phyloP scores from a whole-genome alignment of 495 filamentous ascomycete genomes.

The Penicillium argentinense region DNA sequence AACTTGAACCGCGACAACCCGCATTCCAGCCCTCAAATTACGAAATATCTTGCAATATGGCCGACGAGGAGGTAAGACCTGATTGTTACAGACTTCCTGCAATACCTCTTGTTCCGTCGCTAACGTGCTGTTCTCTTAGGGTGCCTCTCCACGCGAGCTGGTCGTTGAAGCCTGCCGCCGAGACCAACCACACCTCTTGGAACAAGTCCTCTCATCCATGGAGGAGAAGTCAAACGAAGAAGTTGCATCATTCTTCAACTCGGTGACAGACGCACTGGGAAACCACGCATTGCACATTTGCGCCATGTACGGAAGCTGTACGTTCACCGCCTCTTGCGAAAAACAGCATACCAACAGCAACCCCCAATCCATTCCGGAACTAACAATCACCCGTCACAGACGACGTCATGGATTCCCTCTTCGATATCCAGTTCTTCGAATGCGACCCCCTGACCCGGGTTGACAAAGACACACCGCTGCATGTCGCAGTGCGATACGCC shows the following conservation, averaged over 20 bases:
- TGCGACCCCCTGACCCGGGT: slow-evolving; percentile 81
- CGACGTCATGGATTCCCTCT: slow-evolving; percentile 86
- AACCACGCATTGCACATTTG: slow-evolving; percentile 89
- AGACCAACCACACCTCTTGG: slow-evolving; percentile 83
- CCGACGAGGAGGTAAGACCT: slow-evolving; percentile 41
- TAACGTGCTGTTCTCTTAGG: slow-evolving; percentile 52
- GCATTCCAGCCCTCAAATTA: not conserved
- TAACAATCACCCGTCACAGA: slow-evolving; percentile 46
- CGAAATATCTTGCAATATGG: slow-evolving; percentile 29
- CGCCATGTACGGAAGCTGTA: slow-evolving; percentile 82
- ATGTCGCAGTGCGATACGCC: slow-evolving; percentile 81
- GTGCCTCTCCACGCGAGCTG: slow-evolving; percentile 79
- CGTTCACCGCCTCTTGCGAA: slow-evolving; percentile 26
- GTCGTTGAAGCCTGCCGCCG: slow-evolving; percentile 92
- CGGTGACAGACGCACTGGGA: slow-evolving; percentile 77
- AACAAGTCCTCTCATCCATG: slow-evolving; percentile 51
- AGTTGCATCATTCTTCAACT: slow-evolving; percentile 76
- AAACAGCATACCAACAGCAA: not conserved
- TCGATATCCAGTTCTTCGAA: slow-evolving; percentile 93
- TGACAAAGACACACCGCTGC: slow-evolving; percentile 88
- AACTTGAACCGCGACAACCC: not conserved
- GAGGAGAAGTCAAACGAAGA: slow-evolving; percentile 48
- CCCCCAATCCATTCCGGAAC: not conserved
- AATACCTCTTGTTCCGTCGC: too few relatives aligned
- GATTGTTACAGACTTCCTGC: too few relatives aligned